Base-by-base conservation (phyloP, 176 grass and related monocot genomes). In the Miscanthus lutarioriparius region DNA sequence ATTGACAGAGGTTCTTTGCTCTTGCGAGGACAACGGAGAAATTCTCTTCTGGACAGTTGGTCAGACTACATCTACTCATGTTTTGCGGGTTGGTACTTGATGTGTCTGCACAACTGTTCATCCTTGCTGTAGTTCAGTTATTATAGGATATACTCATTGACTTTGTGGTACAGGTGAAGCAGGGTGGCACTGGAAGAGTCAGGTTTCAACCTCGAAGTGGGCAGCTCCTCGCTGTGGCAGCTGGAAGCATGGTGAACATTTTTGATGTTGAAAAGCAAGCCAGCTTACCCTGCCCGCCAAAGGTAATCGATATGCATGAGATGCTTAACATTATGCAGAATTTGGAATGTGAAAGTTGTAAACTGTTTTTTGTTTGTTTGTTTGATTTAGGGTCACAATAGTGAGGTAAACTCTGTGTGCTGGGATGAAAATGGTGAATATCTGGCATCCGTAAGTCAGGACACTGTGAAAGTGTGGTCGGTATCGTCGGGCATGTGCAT, bases 381-480 rank as follows among this genome's bases (percentile, higher is more conserved):
- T 43, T 28, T 81, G 19, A 81, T 85, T 49, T 63, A 99, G 96
- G 86, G 79, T 75, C 93, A 96, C 76, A 77, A 85, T 15, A 89
- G 71, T 26, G 95, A 92, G 87, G 83, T 94, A 32, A 88, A 90
- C 28, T 89, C 84, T 35, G 32, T 99, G 32, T 99, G 91, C 83
- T 99, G 96, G 96, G 96, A 99, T 72, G 90, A 90, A 88, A 94
- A 53, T 56, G 96, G 96, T 26, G 91, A 94, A 36, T 88, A 65
- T 82, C 65, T 99, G 79, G 93, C 96, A 6, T 99, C 91, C 71
- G 91, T 76, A 84, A 96, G 96, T 80, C 93, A 99, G 80, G 96
- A 96, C 64, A 85, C 81, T 51, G 87, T 96, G 70, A 96, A 99
- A 81, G 82, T 99, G 23, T 99, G 96, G 96, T 99, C 93, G 0